These are phyloP conservation scores for Lichtheimia hyalospora DNA, from an alignment of 371 early-diverging fungal species.

Conservation along the genomic window DNA sequence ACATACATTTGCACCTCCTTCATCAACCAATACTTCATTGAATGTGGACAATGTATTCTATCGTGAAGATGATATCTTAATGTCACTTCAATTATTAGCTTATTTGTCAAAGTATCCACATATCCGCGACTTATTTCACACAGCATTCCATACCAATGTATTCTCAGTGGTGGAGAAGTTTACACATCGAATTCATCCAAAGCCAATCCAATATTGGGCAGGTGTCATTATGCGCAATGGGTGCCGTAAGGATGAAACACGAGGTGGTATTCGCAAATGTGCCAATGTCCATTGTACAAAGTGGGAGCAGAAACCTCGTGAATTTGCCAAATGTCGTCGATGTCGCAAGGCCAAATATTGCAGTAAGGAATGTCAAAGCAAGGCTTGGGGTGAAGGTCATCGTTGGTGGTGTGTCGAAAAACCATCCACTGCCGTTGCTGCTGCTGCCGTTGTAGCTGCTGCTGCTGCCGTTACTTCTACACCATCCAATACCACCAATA, in stretches of 20 bases:
- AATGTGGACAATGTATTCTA: conserved; percentile 54
- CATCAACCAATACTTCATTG: not conserved
- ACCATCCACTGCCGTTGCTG: conserved; percentile 1
- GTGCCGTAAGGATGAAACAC: conserved; percentile 75
- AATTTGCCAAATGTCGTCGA: conserved; percentile 79
- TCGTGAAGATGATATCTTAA: conserved; percentile 82
- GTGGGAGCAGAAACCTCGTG: conserved; percentile 71
- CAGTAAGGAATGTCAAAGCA: conserved; percentile 71
- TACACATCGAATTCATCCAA: conserved; percentile 60
- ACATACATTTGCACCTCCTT: conserved; percentile 46
- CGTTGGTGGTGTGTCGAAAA: conserved; percentile 80
- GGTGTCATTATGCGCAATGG: conserved; percentile 80
- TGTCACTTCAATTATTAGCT: conserved; percentile 83
- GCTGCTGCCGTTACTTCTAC: not conserved
- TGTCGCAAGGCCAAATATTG: conserved; percentile 84
- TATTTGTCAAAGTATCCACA: conserved; percentile 87
- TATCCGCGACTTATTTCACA: conserved; percentile 68
- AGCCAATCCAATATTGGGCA: conserved; percentile 75
- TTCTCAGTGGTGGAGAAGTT: conserved; percentile 77
- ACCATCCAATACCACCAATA: not conserved
- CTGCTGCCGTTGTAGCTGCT: not conserved
- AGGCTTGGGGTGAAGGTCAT: conserved; percentile 78
- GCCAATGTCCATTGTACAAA: conserved; percentile 72
- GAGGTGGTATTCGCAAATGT: conserved; percentile 71
- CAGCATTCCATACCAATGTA: conserved; percentile 60